Base-by-base conservation (phyloP, 2,329 filamentous ascomycete species). In the Scleromitrula shiraiana region DNA sequence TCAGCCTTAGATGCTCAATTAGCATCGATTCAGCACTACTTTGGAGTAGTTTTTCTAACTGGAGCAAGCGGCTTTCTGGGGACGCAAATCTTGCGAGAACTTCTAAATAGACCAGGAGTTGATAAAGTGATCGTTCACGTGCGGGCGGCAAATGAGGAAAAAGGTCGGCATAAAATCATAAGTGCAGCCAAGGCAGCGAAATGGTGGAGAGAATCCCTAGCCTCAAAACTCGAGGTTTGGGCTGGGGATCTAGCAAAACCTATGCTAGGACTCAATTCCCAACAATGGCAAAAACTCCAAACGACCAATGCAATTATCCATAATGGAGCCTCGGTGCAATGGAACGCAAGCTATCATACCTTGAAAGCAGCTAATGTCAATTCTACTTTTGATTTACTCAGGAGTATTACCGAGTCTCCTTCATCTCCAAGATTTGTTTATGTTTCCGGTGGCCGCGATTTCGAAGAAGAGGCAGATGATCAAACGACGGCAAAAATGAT, bases 291-390 rank as follows among this genome's bases (percentile, higher is more conserved):
- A 5, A 61, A 95, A 5, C 70, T 74, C 5, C 67, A 81, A 2
- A 71, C 78, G 15, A 82, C 81, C 0, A 86, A 94, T 61, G 74
- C 80, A 1, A 71, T 88, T 2, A 77, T 88, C 29, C 83, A 95
- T 69, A 95, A 95, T 62, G 89, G 85, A 26, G 86, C 88, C 14
- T 70, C 72, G 20, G 81, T 85, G 7, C 82, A 95, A 63, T 95
- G 88, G 88, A 77, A 94, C 29, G 73, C 79, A 59, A 79, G 76
- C 2, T 95, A 46, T 12, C 35, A 49, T 17, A 41, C 9, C 2
- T 35, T 95, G 55, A 77, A 77, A 63, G 70, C 75, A 0, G 73
- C 81, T 47, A 95, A 95, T 61, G 88, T 95, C 1, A 67, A 83
- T 7, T 82, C 79, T 1, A 63, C 61, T 2, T 35, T 59, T 8